Conservation (phyloP, 1,284 basidiomycete genomes). For the Ganoderma boninense region DNA sequence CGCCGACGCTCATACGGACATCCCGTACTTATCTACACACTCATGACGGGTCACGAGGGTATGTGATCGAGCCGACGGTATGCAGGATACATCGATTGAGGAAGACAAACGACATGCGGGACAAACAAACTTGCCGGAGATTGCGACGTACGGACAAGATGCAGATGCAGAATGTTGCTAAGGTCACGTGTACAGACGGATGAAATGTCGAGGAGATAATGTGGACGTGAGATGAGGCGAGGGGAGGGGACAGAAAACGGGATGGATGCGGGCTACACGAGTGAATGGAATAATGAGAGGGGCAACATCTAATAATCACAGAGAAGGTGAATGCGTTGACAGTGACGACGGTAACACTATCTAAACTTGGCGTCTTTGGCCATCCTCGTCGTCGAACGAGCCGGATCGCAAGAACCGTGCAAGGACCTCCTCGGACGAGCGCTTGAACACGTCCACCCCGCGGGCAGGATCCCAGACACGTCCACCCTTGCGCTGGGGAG, state of each 20-base stretch:
- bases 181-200: not conserved
- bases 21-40: no score
- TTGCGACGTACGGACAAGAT: no score
- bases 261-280: not conserved
- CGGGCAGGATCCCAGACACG: constrained; percentile 83
- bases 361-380: constrained; percentile 30
- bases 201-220: no score
- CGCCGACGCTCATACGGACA: no score
- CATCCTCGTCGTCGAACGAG: constrained; percentile 66
- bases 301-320: constrained; percentile 27
- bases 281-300: constrained; percentile 30
- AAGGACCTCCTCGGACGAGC: constrained; percentile 83
- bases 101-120: no score
- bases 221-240: constrained; percentile 1
- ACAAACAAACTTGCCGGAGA: no score
- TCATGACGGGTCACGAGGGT: no score
- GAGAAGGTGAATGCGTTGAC: not conserved
- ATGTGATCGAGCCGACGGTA: no score
- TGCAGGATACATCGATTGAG: no score
- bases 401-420: constrained; percentile 81
- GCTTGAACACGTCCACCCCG: constrained; percentile 82
- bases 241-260: not conserved
- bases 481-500: constrained; percentile 40
- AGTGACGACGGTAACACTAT: not conserved
- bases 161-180: no score